Evolutionary conservation across 2,329 filamentous ascomycete genomes (phyloP).

Genomic region (Tothia fuscella): DNA sequence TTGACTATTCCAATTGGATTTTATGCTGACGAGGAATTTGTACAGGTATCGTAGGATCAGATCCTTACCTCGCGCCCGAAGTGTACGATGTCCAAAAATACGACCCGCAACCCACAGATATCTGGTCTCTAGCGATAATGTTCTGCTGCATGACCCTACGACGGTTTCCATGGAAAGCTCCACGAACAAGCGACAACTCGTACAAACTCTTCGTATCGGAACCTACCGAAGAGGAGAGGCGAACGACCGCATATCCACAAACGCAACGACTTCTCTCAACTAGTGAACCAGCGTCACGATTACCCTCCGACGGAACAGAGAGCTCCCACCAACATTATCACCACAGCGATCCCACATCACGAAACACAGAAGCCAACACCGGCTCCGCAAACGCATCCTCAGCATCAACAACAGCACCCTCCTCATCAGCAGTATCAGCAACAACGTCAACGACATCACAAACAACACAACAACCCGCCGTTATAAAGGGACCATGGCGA

Average conservation of each 20-base stretch:
- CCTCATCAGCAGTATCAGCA: conserved; percentile 11
- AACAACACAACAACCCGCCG: conserved; percentile 42
- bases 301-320: conserved; percentile 13
- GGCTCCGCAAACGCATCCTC: background rate
- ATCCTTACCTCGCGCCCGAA: conserved; percentile 92
- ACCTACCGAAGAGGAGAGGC: conserved; percentile 41
- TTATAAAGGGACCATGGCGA: conserved; percentile 87
- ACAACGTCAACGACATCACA: conserved; percentile 33
- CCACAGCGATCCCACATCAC: conserved; percentile 1
- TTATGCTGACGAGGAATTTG: background rate
- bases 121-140: conserved; percentile 97
- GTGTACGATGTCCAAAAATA: conserved; percentile 92
- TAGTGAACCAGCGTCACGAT: conserved; percentile 31
- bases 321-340: conserved; percentile 17
- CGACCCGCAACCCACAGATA: conserved; percentile 84
- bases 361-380: background rate
- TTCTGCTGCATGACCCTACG: conserved; percentile 97
- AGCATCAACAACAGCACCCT: background rate
- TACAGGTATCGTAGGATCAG: conserved; percentile 66
- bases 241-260: conserved; percentile 13
- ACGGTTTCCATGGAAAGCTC: conserved; percentile 94
- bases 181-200: conserved; percentile 81
- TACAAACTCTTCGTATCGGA: conserved; percentile 85
- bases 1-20: background rate
- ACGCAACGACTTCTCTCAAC: too few relatives aligned